Percentiles rank a stretch among this genome's conserved stretches.
These are phyloP conservation scores for Citrus trifoliata DNA, from an alignment of 345 rosid genomes.

Conservation along the genomic window DNA sequence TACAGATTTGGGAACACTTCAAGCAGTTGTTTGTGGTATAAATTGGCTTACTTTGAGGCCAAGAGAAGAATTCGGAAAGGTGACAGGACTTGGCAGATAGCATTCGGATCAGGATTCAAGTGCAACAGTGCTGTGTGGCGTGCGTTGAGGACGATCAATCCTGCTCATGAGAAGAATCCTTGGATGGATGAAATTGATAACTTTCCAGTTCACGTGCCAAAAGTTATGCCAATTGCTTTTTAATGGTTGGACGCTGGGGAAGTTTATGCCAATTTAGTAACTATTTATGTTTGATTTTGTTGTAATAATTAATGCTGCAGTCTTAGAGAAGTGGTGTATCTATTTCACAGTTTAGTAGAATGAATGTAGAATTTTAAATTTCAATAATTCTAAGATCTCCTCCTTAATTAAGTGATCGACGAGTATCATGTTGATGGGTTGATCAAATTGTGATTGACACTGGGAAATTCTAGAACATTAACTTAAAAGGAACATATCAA, in stretches of 20 bases:
- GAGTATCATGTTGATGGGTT: no score
- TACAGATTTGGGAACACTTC: constrained; percentile 71
- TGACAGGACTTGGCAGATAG: constrained; percentile 71
- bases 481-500: no score
- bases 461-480: no score
- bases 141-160: constrained; percentile 43
- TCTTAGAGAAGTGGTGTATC: no score
- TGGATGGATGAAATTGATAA: constrained; percentile 56
- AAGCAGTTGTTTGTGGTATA: constrained; percentile 70
- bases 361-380: no score
- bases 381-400: no score
- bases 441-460: no score
- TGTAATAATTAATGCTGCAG: background rate
- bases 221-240: constrained; percentile 10
- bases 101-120: constrained; percentile 74
- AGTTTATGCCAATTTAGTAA: background rate
- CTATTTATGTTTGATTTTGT: no score
- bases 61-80: constrained; percentile 63
- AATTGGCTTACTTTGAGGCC: constrained; percentile 61
- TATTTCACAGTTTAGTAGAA: no score
- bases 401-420: no score
- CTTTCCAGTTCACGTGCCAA: constrained; percentile 37
- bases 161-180: constrained; percentile 41
- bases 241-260: background rate
- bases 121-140: constrained; percentile 67